phyloP scores from a whole-genome alignment of 768 basidiomycete genomes.

The Dacryopinax primogenitus region DNA sequence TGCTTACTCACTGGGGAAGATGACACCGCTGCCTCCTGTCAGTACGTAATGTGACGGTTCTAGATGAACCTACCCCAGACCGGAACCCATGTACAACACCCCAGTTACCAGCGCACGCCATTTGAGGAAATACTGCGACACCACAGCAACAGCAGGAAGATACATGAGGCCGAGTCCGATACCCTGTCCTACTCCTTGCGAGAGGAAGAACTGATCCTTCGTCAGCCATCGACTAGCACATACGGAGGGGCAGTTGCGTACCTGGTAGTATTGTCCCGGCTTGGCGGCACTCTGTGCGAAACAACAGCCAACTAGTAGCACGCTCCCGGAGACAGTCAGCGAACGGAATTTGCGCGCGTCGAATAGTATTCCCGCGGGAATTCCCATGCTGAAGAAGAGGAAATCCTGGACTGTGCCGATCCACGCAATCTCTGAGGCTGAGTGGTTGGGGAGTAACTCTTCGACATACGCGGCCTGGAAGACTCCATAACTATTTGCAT shows the following conservation, averaged over 20 bases:
- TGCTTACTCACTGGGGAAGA: too few species aligned
- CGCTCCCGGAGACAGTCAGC: slow-evolving; percentile 16
- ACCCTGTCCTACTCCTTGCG: slow-evolving; percentile 40
- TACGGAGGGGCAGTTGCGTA: slow-evolving; percentile 32
- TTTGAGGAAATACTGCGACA: slow-evolving; percentile 51
- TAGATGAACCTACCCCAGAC: slow-evolving; percentile 37
- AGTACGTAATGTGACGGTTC: too few species aligned
- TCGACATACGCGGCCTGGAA: slow-evolving; percentile 20
- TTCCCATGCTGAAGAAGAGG: slow-evolving; percentile 24
- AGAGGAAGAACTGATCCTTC: slow-evolving; percentile 41
- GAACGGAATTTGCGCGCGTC: slow-evolving; percentile 25
- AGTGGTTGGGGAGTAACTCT: slow-evolving; percentile 19
- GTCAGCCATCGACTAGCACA: too few species aligned
- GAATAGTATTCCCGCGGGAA: slow-evolving; percentile 25
- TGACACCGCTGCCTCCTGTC: too few species aligned
- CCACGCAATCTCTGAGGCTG: slow-evolving; percentile 25
- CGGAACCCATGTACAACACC: slow-evolving; percentile 54
- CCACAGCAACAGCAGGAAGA: slow-evolving; percentile 47
- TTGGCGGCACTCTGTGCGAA: slow-evolving; percentile 21
- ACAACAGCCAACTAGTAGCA: slow-evolving; percentile 17
- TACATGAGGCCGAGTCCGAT: slow-evolving; percentile 37
- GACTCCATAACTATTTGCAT: slow-evolving; percentile 22
- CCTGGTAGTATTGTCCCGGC: slow-evolving; percentile 22
- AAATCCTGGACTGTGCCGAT: slow-evolving; percentile 26
- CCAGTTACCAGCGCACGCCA: slow-evolving; percentile 62